Evolutionary conservation across 306 rosid species (phyloP).

Genomic region (Pyrus bretschneideri): DNA sequence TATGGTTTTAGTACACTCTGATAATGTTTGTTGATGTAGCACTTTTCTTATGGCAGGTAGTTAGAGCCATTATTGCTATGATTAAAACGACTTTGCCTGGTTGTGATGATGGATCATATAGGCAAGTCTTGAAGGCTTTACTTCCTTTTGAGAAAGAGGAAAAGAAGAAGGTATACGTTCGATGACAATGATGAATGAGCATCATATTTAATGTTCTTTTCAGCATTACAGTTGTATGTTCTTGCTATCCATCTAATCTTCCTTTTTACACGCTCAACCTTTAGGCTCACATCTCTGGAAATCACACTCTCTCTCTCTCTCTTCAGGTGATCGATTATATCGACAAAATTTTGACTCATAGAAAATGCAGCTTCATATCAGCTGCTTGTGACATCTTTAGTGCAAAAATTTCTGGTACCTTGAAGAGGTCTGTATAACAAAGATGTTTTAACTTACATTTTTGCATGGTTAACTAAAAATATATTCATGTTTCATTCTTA

Average conservation of each 20-base stretch:
- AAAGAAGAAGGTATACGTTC: slow-evolving; percentile 59
- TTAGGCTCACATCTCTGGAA: background rate
- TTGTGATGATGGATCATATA: slow-evolving; percentile 71
- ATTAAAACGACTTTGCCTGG: slow-evolving; percentile 63
- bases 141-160: slow-evolving; percentile 78
- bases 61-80: slow-evolving; percentile 73
- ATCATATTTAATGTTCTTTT: slow-evolving; percentile 9
- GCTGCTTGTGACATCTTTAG: slow-evolving; percentile 74
- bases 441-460: background rate
- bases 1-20: background rate
- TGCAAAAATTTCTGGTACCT: slow-evolving; percentile 89
- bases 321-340: slow-evolving; percentile 73
- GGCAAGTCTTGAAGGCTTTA: slow-evolving; percentile 75
- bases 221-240: slow-evolving; percentile 1
- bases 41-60: slow-evolving; percentile 49
- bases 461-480: background rate
- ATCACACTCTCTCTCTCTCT: slow-evolving; percentile 17
- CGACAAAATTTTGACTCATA: slow-evolving; percentile 62
- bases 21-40: slow-evolving; percentile 4
- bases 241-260: background rate
- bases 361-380: slow-evolving; percentile 69
- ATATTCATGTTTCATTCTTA: background rate
- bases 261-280: slow-evolving; percentile 9
- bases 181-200: background rate
- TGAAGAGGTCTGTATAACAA: slow-evolving; percentile 51